Conservation (phyloP, 2,329 filamentous ascomycete genomes). For the Penicillium sp. region DNA sequence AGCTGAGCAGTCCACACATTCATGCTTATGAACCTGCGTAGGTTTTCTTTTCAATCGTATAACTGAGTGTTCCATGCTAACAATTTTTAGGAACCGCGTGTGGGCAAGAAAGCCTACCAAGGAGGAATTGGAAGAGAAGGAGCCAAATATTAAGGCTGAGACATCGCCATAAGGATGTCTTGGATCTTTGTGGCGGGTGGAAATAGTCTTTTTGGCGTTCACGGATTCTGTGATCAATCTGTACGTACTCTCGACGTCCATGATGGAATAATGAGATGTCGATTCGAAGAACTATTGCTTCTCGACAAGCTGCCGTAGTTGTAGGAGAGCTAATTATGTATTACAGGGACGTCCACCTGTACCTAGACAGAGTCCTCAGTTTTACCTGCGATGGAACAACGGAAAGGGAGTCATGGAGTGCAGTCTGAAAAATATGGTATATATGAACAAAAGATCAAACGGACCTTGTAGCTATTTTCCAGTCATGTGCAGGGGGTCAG, state of each 20-base stretch:
- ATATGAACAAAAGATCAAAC: not conserved
- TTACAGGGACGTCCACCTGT: not conserved
- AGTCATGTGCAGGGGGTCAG: conserved; percentile 8
- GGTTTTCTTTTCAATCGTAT: not conserved
- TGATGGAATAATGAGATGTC: not conserved
- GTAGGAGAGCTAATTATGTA: not conserved
- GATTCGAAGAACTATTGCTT: no score
- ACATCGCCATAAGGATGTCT: not conserved
- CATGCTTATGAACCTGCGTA: conserved; percentile 4
- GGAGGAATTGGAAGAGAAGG: not conserved
- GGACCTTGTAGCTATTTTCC: not conserved
- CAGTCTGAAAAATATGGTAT: not conserved
- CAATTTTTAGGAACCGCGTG: not conserved
- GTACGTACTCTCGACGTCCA: not conserved
- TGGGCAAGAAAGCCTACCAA: conserved; percentile 3
- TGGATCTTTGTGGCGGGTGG: not conserved
- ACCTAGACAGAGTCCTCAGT: no score
- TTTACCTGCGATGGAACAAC: no score
- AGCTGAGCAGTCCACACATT: not conserved
- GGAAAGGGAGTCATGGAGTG: not conserved
- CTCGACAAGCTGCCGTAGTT: no score
- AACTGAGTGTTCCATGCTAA: not conserved
- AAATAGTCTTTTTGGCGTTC: not conserved
- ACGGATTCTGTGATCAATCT: no score
- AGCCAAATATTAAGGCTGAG: not conserved